Conservation (phyloP, 495 filamentous ascomycete genomes). For the Aspergillus saccharolyticus region DNA sequence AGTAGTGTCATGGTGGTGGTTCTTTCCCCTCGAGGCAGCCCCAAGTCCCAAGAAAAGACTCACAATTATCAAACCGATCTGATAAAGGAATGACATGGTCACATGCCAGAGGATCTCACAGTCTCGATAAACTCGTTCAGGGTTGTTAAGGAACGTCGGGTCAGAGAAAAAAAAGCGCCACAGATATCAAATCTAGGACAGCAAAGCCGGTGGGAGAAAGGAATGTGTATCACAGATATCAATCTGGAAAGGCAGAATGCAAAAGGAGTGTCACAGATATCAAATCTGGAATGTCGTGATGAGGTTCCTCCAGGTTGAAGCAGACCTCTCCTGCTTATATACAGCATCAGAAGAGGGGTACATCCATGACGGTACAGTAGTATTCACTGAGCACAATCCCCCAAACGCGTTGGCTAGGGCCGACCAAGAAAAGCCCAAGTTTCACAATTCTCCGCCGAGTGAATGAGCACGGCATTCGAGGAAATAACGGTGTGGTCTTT, state of each 20-base stretch:
- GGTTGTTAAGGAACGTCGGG: not conserved
- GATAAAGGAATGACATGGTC: not conserved
- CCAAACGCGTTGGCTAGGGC: not conserved
- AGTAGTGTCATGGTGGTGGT: not conserved
- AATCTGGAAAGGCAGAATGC: not conserved
- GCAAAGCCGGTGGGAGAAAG: not conserved
- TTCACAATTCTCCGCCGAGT: not conserved
- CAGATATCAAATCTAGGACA: not conserved
- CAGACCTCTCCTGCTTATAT: not conserved
- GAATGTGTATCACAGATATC: not conserved
- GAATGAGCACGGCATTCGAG: not conserved
- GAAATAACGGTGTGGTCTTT: not conserved
- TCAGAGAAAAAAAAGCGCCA: not conserved
- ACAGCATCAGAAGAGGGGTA: not conserved
- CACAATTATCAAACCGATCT: not conserved
- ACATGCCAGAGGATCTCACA: not conserved
- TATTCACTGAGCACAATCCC: not conserved
- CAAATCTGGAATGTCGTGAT: not conserved
- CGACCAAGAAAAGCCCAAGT: not conserved
- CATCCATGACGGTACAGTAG: not conserved
- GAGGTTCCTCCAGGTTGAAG: not conserved
- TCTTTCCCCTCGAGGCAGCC: not conserved
- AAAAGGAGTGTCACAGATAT: not conserved
- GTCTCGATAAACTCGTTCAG: too few species aligned
- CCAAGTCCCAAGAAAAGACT: not conserved